These are phyloP conservation scores for Glycine tomentella DNA, from an alignment of 306 rosid species.

Conservation along the genomic window DNA sequence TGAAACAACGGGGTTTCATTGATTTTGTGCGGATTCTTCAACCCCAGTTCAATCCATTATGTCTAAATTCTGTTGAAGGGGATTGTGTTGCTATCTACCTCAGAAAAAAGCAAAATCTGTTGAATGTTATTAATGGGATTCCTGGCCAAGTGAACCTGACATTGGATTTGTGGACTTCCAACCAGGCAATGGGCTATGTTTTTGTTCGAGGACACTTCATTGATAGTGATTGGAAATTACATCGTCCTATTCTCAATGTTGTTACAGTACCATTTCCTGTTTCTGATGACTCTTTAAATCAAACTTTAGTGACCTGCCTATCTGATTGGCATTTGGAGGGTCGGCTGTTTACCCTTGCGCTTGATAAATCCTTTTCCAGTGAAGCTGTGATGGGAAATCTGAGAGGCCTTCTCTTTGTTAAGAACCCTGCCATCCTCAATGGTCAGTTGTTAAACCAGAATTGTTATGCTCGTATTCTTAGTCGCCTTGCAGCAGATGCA, in stretches of 20 bases:
- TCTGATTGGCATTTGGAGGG: conserved; percentile 87
- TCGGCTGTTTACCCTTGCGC: conserved; percentile 65
- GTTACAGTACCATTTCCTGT: conserved; percentile 68
- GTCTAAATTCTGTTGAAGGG: conserved; percentile 58
- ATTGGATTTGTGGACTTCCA: conserved; percentile 78
- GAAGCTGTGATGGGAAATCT: conserved; percentile 67
- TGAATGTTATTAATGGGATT: conserved; percentile 66
- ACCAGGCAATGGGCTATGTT: conserved; percentile 69
- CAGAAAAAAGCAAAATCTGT: conserved; percentile 71
- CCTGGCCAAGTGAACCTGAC: conserved; percentile 78
- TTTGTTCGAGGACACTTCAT: conserved; percentile 84
- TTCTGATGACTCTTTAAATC: conserved; percentile 63
- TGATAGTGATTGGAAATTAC: conserved; percentile 79
- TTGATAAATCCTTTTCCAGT: conserved; percentile 68
- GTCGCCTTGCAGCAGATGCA: conserved; percentile 71
- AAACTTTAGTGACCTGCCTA: conserved; percentile 67
- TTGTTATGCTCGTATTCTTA: conserved; percentile 83
- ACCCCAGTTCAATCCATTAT: conserved; percentile 69
- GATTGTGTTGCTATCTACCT: conserved; percentile 66
- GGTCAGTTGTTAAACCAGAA: conserved; percentile 81
- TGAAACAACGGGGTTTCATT: conserved; percentile 78
- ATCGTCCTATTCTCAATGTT: conserved; percentile 77
- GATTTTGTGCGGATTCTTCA: conserved; percentile 70
- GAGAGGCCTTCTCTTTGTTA: conserved; percentile 71
- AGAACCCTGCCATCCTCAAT: conserved; percentile 71